Conservation (phyloP, 129 eudicot species). For the Arctium minus region DNA sequence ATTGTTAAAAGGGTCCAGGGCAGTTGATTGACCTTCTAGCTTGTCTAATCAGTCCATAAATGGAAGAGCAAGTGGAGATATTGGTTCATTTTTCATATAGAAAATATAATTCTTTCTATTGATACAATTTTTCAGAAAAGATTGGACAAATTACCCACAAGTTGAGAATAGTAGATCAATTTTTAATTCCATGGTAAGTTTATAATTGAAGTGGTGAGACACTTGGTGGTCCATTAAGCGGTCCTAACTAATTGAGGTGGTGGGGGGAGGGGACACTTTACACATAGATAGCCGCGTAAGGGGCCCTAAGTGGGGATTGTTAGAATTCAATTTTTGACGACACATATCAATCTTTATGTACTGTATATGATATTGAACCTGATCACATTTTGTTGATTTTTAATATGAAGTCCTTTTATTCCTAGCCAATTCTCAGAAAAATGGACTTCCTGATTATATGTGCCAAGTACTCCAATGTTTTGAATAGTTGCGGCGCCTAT, state of each 20-base stretch:
- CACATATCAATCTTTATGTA: background rate
- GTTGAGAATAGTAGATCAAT: background rate
- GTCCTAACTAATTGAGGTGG: background rate
- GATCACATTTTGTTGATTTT: background rate
- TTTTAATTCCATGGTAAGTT: background rate
- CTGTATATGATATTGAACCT: background rate
- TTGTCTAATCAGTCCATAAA: background rate
- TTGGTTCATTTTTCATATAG: too few relatives aligned
- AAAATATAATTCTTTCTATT: background rate
- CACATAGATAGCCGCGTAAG: too few relatives aligned
- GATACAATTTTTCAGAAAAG: background rate
- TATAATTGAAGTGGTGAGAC: too few relatives aligned
- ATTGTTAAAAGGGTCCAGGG: background rate
- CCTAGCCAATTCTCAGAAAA: background rate
- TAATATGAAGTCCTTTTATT: background rate
- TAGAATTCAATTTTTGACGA: background rate
- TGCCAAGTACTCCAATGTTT: background rate
- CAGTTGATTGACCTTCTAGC: background rate
- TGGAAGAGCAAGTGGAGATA: too few relatives aligned
- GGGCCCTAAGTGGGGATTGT: background rate
- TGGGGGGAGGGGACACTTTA: too few relatives aligned
- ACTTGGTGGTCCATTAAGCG: background rate
- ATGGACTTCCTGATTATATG: background rate
- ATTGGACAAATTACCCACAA: background rate
- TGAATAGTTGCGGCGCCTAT: background rate